Conservation (phyloP, 1,284 basidiomycete genomes). For the Ceraceosorus bombacis region DNA sequence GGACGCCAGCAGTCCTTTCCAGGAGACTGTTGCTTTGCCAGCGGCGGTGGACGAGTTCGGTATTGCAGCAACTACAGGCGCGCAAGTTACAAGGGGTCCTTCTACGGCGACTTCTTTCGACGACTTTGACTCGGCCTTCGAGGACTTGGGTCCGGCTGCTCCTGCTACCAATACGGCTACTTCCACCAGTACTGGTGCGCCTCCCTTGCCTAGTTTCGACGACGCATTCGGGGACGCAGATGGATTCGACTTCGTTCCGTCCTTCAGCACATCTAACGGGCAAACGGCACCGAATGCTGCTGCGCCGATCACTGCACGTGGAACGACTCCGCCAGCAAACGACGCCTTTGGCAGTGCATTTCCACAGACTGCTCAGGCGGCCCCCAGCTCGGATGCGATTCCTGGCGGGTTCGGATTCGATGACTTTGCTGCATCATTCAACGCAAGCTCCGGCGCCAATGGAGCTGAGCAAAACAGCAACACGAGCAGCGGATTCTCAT, state of each 20-base stretch:
- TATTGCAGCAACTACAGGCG: background rate
- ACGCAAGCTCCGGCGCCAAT: constrained; percentile 9
- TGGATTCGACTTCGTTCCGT: constrained; percentile 43
- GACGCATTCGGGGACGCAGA: constrained; percentile 39
- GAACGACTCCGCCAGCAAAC: background rate
- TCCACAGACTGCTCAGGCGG: constrained; percentile 2
- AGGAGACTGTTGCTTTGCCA: background rate
- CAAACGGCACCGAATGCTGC: constrained; percentile 8
- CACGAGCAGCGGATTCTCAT: constrained; percentile 31
- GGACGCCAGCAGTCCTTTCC: constrained; percentile 1
- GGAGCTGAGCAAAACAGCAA: constrained; percentile 6
- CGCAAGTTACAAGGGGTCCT: background rate
- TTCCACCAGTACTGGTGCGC: constrained; percentile 4
- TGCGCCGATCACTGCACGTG: background rate
- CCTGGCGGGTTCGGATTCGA: constrained; percentile 29
- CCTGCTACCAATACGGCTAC: constrained; percentile 8
- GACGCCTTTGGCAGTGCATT: constrained; percentile 10
- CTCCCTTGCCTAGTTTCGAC: constrained; percentile 25
- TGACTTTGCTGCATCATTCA: constrained; percentile 35
- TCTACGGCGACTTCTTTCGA: constrained; percentile 19
- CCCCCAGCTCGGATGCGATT: background rate
- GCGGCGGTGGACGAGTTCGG: background rate
- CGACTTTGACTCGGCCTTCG: constrained; percentile 46
- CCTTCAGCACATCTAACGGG: constrained; percentile 20
- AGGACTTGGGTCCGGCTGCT: constrained; percentile 33